Percentiles rank a stretch among this genome's conserved stretches.
These are phyloP conservation scores for Ogataea minuta DNA, from an alignment of 805 yeast species.

Conservation along the genomic window DNA sequence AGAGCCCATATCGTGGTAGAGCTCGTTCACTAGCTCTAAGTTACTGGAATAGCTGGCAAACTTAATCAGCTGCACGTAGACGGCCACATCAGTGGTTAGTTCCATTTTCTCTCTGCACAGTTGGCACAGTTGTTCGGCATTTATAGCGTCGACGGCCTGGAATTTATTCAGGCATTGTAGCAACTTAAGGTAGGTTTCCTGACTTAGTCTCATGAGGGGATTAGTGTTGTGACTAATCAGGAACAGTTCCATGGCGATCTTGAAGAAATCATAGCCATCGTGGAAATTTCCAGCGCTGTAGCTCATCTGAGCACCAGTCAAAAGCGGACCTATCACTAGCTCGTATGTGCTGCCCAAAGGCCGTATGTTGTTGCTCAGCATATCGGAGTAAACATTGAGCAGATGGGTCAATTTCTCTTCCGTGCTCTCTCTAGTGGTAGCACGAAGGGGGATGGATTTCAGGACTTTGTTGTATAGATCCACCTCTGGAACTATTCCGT, in stretches of 20 bases:
- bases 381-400: constrained; percentile 66
- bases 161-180: constrained; percentile 28
- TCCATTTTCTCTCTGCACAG: constrained; percentile 16
- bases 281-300: constrained; percentile 34
- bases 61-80: constrained; percentile 40
- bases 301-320: constrained; percentile 47
- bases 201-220: constrained; percentile 17
- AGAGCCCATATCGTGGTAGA: constrained; percentile 36
- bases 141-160: constrained; percentile 21
- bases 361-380: constrained; percentile 50
- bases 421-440: constrained; percentile 47
- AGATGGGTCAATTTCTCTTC: constrained; percentile 63
- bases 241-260: constrained; percentile 49
- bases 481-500: constrained; percentile 46
- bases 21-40: constrained; percentile 35
- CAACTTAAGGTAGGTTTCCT: constrained; percentile 22
- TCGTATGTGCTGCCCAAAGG: constrained; percentile 58
- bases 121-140: constrained; percentile 18
- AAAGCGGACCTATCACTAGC: constrained; percentile 47
- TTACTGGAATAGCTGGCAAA: constrained; percentile 40
- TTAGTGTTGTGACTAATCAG: constrained; percentile 28
- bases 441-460: constrained; percentile 50
- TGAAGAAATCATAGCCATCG: constrained; percentile 47
- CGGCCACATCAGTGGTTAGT: constrained; percentile 16
- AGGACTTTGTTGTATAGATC: constrained; percentile 54